Evolutionary conservation across 2,329 filamentous ascomycete species (phyloP).

Genomic region (Penicillium sp.): DNA sequence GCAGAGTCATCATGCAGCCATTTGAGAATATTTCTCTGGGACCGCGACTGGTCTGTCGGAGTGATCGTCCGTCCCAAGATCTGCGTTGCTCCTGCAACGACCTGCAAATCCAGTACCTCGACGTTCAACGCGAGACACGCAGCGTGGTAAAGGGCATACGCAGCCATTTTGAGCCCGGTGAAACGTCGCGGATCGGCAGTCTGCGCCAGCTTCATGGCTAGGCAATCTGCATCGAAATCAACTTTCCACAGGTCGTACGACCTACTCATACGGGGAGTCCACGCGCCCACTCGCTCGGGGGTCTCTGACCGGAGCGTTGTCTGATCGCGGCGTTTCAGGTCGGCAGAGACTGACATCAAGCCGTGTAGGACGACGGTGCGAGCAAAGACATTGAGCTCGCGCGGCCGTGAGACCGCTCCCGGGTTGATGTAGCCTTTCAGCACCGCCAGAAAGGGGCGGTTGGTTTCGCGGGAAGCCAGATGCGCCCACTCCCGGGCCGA

Average conservation of each 20-base stretch:
- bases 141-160: slow-evolving; percentile 57
- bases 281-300: slow-evolving; percentile 43
- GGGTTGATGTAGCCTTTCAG: slow-evolving; percentile 58
- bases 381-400: slow-evolving; percentile 52
- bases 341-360: slow-evolving; percentile 61
- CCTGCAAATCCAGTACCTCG: slow-evolving; percentile 61
- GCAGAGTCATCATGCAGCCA: slow-evolving; percentile 22
- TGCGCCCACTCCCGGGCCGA: slow-evolving; percentile 53
- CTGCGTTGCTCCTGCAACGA: slow-evolving; percentile 58
- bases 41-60: slow-evolving; percentile 50
- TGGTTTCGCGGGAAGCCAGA: slow-evolving; percentile 38
- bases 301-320: slow-evolving; percentile 53
- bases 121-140: slow-evolving; percentile 57
- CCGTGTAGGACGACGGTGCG: slow-evolving; percentile 58
- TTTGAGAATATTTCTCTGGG: slow-evolving; percentile 34
- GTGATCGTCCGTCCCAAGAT: slow-evolving; percentile 57
- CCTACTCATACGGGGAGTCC: slow-evolving; percentile 52
- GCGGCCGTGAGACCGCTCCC: slow-evolving; percentile 33
- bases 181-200: slow-evolving; percentile 43
- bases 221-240: slow-evolving; percentile 56
- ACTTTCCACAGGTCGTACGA: slow-evolving; percentile 59
- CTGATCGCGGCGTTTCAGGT: slow-evolving; percentile 61
- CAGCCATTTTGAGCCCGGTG: slow-evolving; percentile 49
- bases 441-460: slow-evolving; percentile 50
- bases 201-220: slow-evolving; percentile 36